Base-by-base conservation (phyloP, 2,329 filamentous ascomycete genomes). In the Mycogone perniciosa region DNA sequence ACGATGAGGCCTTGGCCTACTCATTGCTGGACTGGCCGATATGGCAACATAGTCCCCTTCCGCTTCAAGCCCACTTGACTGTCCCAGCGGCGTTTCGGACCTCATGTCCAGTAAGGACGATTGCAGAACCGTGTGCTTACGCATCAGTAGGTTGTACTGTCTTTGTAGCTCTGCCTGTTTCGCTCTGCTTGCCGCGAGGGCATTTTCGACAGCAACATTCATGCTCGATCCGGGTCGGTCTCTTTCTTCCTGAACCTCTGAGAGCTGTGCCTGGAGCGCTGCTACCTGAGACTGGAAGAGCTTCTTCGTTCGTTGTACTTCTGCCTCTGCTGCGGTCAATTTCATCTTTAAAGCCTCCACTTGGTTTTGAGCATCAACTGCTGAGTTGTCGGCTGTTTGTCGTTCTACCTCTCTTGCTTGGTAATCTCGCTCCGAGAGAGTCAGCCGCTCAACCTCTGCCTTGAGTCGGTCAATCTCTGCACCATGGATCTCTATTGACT, bases 391-490 rank as follows among this genome's bases (percentile, higher is more conserved):
- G 1, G 80, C 76, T 20, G 69, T 68, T 48, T 83, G 74, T 38
- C 81, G 75, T 53, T 83, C 79, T 33, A 77, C 70, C 58, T 89
- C 82, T 41, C 77, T 77, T 39, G 81, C 79, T 60, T 89, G 83
- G 49, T 80, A 79, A 43, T 82, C 78, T 2, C 81, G 76, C 54
- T 88, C 75, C 20, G 78, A 76, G 11, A 76, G 74, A n/a, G 80
- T 78, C 30, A 88, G 70, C 30, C 79, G 75, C 26, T 76, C 71
- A 2, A 86, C 76, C 57, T 87, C 79, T 1, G 69, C 69, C 51
- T 77, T 77, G 11, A 89, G 69, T 33, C 74, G 71, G 53, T 82
- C 77, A 43, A 86, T 68, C 58, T 88, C 82, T 44, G 77, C 75
- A 3, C 80, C 71, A 46, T 80, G 79, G 11, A 79, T 75, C 60